These are phyloP conservation scores for Magnolia sinica DNA, from an alignment of 164 flowering plant genomes.

Conservation along the genomic window DNA sequence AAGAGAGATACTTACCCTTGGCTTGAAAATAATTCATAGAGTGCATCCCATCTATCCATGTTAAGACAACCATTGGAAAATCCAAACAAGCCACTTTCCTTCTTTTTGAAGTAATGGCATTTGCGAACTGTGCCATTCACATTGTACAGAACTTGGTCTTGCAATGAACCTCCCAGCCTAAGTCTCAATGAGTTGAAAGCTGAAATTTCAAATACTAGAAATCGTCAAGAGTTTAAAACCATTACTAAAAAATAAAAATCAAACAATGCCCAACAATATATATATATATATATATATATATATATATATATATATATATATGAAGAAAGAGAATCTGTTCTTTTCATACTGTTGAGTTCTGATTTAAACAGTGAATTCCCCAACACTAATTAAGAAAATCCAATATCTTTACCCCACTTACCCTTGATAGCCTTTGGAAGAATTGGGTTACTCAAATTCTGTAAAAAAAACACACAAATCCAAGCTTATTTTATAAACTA, in stretches of 20 bases:
- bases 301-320: not conserved
- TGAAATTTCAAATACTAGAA: slow-evolving; percentile 12
- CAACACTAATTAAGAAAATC: not conserved
- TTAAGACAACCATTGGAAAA: slow-evolving; percentile 49
- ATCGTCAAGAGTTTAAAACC: not conserved
- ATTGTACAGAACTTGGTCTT: slow-evolving; percentile 57
- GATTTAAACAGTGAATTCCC: not conserved
- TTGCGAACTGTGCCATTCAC: slow-evolving; percentile 15
- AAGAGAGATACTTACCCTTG: slow-evolving; percentile 23
- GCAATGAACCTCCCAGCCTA: slow-evolving; percentile 69
- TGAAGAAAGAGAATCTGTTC: not conserved
- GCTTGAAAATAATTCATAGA: slow-evolving; percentile 34
- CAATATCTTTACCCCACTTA: slow-evolving; percentile 12
- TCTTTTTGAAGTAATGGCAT: slow-evolving; percentile 33
- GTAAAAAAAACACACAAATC: slow-evolving; percentile 18
- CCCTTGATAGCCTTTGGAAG: slow-evolving; percentile 59
- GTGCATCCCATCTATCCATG: slow-evolving; percentile 64
- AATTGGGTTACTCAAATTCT: slow-evolving; percentile 54
- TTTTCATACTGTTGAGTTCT: not conserved
- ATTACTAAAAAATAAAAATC: not conserved
- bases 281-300: too few species aligned
- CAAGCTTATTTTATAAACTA: not conserved
- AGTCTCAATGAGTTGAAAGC: slow-evolving; percentile 44
- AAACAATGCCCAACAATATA: not conserved
- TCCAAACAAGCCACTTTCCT: slow-evolving; percentile 43